Percentiles rank a stretch among this genome's conserved stretches.
phyloP scores from a whole-genome alignment of 331 rosid genomes.

The Spiraea crenata region DNA sequence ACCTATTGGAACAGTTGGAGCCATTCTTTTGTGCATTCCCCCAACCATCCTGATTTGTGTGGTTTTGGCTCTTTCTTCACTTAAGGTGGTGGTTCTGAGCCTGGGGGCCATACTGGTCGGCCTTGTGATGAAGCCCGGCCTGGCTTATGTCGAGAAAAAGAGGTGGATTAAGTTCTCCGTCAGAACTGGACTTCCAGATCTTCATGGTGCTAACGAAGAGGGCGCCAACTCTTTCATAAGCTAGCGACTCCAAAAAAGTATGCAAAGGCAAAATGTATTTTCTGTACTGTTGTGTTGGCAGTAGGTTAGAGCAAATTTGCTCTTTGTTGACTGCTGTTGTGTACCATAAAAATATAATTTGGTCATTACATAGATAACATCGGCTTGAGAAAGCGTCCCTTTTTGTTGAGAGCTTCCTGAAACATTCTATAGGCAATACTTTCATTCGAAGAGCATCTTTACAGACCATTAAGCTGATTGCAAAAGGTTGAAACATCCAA shows the following conservation, averaged over 20 bases:
- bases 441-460: no score
- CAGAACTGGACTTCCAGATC: slow-evolving; percentile 57
- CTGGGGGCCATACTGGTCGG: slow-evolving; percentile 63
- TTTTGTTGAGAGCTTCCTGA: no score
- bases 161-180: slow-evolving; percentile 74
- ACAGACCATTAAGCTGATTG: no score
- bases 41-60: slow-evolving; percentile 65
- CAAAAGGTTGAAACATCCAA: no score
- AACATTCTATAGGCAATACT: no score
- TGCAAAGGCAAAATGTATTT: background rate
- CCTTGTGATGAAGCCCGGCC: slow-evolving; percentile 60
- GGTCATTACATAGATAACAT: no score
- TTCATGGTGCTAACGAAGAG: slow-evolving; percentile 28
- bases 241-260: slow-evolving; percentile 2
- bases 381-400: no score
- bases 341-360: no score
- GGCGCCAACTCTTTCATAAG: slow-evolving; percentile 28
- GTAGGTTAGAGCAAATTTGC: no score
- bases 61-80: slow-evolving; percentile 60
- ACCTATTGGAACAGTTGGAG: slow-evolving; percentile 62
- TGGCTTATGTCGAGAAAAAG: slow-evolving; percentile 55
- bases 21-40: slow-evolving; percentile 66
- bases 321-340: no score
- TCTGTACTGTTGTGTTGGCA: no score
- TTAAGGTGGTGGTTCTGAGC: slow-evolving; percentile 64